A percentile compares a stretch with the other conserved stretches of the same genome.
Evolutionary conservation across 345 rosid species (phyloP).

Genomic region (Eucalyptus dawsonii): DNA sequence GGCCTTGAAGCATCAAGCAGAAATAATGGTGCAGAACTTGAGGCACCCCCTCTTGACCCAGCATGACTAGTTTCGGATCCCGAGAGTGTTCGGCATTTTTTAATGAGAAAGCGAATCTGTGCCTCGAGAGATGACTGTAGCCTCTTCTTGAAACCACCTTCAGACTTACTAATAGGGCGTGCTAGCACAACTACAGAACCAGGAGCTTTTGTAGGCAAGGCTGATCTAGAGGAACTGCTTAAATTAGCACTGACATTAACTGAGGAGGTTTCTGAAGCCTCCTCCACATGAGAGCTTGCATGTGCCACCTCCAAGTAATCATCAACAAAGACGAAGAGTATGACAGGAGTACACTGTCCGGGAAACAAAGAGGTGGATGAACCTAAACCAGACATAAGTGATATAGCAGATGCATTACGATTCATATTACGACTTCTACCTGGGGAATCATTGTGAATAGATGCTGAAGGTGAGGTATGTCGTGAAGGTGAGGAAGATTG

Average conservation of each 20-base stretch:
- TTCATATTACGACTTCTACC: constrained; percentile 32
- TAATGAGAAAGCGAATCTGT: constrained; percentile 65
- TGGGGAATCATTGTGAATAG: constrained; percentile 26
- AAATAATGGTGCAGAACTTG: constrained; percentile 58
- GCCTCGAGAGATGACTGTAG: constrained; percentile 72
- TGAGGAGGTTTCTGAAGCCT: constrained; percentile 25
- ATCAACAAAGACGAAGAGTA: constrained; percentile 62
- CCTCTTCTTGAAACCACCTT: constrained; percentile 64
- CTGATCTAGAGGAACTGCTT: constrained; percentile 38
- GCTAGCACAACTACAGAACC: constrained; percentile 74
- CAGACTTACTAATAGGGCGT: constrained; percentile 61
- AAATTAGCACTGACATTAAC: constrained; percentile 22
- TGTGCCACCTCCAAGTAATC: constrained; percentile 40
- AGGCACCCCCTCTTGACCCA: constrained; percentile 43
- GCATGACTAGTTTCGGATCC: constrained; percentile 41
- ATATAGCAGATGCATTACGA: constrained; percentile 46
- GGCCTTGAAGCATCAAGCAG: constrained; percentile 72
- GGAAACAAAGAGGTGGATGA: constrained; percentile 54
- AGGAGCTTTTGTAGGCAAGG: constrained; percentile 41
- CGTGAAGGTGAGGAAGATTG: constrained; percentile 31
- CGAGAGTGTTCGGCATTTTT: constrained; percentile 61
- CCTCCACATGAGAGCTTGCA: constrained; percentile 25
- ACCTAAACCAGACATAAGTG: constrained; percentile 71
- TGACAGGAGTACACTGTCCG: constrained; percentile 74
- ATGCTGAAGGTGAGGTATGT: background rate